Evolutionary conservation across 1,284 basidiomycete species (phyloP), one percentile per base, ranked within the genome.

Genomic region (Boletus semigastroideus): DNA sequence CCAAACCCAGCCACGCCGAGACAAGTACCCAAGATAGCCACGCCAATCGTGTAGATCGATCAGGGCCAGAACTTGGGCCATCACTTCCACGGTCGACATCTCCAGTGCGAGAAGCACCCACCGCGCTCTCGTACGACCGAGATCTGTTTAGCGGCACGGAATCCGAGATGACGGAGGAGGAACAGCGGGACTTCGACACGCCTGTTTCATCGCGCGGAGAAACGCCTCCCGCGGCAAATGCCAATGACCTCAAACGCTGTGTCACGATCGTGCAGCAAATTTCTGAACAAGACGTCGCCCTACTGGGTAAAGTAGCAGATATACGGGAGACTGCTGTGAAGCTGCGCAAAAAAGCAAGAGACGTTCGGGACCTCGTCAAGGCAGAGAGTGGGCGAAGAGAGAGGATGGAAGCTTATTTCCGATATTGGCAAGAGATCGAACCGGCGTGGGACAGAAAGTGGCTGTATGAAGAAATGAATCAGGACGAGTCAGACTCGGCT

Each of bases 381-480:
- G 62, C 55, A 4, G 63, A 69, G 45, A 49, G 20, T 9, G 59
- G 55, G 10, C 52, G 68, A 19, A 53, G 65, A 46, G 60, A 66
- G 40, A 53, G 68, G n/a, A 66, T 70, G 55, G 62, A 66, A 19
- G 13, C 46, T 5, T 69, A 59, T 28, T 70, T 66, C 36, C 57
- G 54, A 14, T 60, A 69, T 27, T 69, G 67, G 67, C 53, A 51
- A 27, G 56, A 70, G 27, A 63, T 53, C 1, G 54, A 55, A n/a
- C 54, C 57, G 5, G 44, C 5, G 10, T 66, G 68, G 62, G 52
- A 61, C 38, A 58, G 49, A 34, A 14, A 43, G 16, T 68, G 64
- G 64, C 14, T 70, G 30, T 65, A 56, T 36, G 62, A 55, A 30
- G 53, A 63, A 28, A 47, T 12, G 4, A 47, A 52, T 12, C 9